Percentiles rank a stretch among this genome's conserved stretches.
These are phyloP conservation scores for Jaltomata sinuosa DNA, from an alignment of 257 asterid species.

Conservation along the genomic window DNA sequence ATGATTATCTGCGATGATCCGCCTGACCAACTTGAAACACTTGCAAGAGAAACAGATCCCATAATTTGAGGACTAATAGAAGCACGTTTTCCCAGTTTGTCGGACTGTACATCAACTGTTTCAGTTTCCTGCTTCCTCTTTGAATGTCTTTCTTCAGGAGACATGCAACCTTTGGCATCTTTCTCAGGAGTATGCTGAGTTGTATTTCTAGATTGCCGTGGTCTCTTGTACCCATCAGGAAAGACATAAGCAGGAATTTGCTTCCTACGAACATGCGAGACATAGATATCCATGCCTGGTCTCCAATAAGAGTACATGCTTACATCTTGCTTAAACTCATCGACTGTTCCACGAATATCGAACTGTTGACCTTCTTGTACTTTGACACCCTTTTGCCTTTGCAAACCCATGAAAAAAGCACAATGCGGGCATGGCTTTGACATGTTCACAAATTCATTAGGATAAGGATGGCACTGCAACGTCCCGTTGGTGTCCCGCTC, in stretches of 20 bases:
- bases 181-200: background rate
- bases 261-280: slow-evolving; percentile 27
- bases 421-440: slow-evolving; percentile 16
- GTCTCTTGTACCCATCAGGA: slow-evolving; percentile 24
- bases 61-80: background rate
- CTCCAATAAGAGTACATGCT: slow-evolving; percentile 19
- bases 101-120: background rate
- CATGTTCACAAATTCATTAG: slow-evolving; percentile 19
- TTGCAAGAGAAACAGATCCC: background rate
- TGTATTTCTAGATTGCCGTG: background rate
- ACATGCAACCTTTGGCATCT: background rate
- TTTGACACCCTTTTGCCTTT: slow-evolving; percentile 18
- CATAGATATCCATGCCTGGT: slow-evolving; percentile 29
- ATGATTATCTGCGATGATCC: background rate
- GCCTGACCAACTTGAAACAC: background rate
- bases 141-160: background rate
- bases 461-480: slow-evolving; percentile 41
- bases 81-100: background rate
- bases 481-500: slow-evolving; percentile 23
- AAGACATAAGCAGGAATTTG: slow-evolving; percentile 22
- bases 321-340: slow-evolving; percentile 24
- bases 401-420: slow-evolving; percentile 31
- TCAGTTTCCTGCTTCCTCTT: slow-evolving; percentile 5
- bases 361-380: slow-evolving; percentile 28
- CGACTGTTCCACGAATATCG: slow-evolving; percentile 31